phyloP scores from a whole-genome alignment of 805 yeast genomes.

The Nakazawaea peltata region DNA sequence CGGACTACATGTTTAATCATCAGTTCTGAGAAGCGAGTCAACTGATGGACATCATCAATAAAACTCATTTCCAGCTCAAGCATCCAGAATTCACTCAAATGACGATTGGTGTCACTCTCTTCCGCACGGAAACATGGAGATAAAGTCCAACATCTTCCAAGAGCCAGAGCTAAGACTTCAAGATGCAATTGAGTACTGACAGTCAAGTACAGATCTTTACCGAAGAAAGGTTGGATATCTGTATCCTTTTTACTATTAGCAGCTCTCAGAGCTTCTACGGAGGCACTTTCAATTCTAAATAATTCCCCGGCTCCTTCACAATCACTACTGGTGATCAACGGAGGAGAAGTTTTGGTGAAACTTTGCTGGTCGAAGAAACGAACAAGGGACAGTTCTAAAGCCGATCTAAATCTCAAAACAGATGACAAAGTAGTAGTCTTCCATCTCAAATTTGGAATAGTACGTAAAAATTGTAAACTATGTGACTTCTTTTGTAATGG shows the following conservation, averaged over 20 bases:
- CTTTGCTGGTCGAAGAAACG: slow-evolving; percentile 44
- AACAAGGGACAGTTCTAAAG: slow-evolving; percentile 44
- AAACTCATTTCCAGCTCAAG: slow-evolving; percentile 85
- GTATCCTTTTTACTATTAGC: no score
- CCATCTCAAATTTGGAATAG: slow-evolving; percentile 72
- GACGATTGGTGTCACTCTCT: slow-evolving; percentile 82
- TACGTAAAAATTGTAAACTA: slow-evolving; percentile 56
- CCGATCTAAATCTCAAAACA: slow-evolving; percentile 65
- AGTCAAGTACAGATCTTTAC: slow-evolving; percentile 61
- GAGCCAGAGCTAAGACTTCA: slow-evolving; percentile 69
- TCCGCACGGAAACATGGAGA: slow-evolving; percentile 95
- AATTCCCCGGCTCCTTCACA: slow-evolving; percentile 98
- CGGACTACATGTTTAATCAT: slow-evolving; percentile 52
- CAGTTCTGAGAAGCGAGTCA: slow-evolving; percentile 58
- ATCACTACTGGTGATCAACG: slow-evolving; percentile 80
- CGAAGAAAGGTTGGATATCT: slow-evolving; percentile 40
- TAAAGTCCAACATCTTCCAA: slow-evolving; percentile 79
- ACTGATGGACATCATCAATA: slow-evolving; percentile 43
- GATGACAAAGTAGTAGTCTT: slow-evolving; percentile 60
- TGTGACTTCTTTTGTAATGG: slow-evolving; percentile 83
- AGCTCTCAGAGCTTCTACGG: no score
- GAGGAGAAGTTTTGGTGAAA: slow-evolving; percentile 76
- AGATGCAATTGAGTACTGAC: slow-evolving; percentile 91
- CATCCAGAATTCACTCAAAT: slow-evolving; percentile 96
- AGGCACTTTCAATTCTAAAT: slow-evolving; percentile 45